phyloP scores from a whole-genome alignment of 2,329 filamentous ascomycete genomes.

The Aspergillus caelatus region DNA sequence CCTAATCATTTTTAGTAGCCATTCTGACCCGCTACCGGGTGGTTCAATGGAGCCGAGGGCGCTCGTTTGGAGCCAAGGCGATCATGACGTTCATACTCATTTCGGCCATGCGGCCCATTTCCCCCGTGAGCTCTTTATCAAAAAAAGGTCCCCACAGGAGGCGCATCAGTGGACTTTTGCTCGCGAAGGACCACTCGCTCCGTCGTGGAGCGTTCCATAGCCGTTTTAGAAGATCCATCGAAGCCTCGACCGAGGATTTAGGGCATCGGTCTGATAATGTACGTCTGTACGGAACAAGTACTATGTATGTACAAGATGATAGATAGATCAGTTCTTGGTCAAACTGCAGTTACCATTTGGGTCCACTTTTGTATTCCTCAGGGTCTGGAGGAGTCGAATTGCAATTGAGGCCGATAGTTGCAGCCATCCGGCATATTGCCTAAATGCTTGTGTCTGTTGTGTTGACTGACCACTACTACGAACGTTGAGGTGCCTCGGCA shows the following conservation, averaged over 20 bases:
- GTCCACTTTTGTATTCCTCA: constrained; percentile 1
- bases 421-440: constrained; percentile 20
- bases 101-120: constrained; percentile 27
- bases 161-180: constrained; percentile 20
- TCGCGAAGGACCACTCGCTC: constrained; percentile 13
- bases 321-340: not conserved
- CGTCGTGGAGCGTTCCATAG: constrained; percentile 12
- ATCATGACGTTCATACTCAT: constrained; percentile 23
- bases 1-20: constrained; percentile 13
- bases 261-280: constrained; percentile 16
- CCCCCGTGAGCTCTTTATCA: constrained; percentile 19
- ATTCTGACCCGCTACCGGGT: constrained; percentile 5
- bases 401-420: constrained; percentile 13
- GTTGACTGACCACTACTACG: constrained; percentile 14
- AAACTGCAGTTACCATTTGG: not conserved
- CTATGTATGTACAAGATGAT: not conserved
- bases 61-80: constrained; percentile 23
- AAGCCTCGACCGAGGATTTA: constrained; percentile 21
- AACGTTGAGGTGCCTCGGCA: not conserved
- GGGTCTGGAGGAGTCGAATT: constrained; percentile 21
- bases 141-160: constrained; percentile 23
- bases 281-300: not conserved
- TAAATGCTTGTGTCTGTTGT: constrained; percentile 13
- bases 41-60: constrained; percentile 13
- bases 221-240: constrained; percentile 23